Conservation (phyloP, 805 yeast species). For the Yarrowia hollandica region DNA sequence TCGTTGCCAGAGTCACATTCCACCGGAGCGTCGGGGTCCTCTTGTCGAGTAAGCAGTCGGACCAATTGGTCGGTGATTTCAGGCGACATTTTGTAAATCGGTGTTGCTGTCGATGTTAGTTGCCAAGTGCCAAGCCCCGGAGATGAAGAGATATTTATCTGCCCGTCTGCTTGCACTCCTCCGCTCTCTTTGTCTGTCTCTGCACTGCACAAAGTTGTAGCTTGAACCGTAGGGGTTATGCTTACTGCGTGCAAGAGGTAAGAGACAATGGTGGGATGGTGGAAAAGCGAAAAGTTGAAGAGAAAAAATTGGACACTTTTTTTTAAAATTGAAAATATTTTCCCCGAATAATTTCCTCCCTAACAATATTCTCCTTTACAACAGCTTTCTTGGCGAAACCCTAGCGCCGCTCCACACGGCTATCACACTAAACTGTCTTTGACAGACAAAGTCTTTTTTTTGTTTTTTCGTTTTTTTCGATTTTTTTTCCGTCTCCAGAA, state of each 20-base stretch:
- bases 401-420: background rate
- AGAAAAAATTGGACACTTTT: background rate
- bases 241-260: background rate
- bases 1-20: slow-evolving; percentile 37
- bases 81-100: background rate
- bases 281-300: background rate
- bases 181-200: slow-evolving; percentile 6
- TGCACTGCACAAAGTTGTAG: background rate
- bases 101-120: background rate
- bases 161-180: too few species aligned
- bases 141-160: slow-evolving; percentile 21
- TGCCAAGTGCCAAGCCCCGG: slow-evolving; percentile 15
- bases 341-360: too few species aligned
- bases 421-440: background rate
- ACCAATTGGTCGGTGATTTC: slow-evolving; percentile 4
- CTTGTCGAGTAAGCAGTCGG: slow-evolving; percentile 5
- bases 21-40: background rate
- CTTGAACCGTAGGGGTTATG: slow-evolving; percentile 20
- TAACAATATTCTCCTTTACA: background rate
- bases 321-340: too few species aligned
- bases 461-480: too few species aligned
- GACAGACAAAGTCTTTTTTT: too few species aligned
- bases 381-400: slow-evolving; percentile 7
- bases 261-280: too few species aligned
- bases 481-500: background rate